Percentiles rank a stretch among this genome's conserved stretches.
Conservation (phyloP, 345 rosid species). For the Syzygium jambos region DNA sequence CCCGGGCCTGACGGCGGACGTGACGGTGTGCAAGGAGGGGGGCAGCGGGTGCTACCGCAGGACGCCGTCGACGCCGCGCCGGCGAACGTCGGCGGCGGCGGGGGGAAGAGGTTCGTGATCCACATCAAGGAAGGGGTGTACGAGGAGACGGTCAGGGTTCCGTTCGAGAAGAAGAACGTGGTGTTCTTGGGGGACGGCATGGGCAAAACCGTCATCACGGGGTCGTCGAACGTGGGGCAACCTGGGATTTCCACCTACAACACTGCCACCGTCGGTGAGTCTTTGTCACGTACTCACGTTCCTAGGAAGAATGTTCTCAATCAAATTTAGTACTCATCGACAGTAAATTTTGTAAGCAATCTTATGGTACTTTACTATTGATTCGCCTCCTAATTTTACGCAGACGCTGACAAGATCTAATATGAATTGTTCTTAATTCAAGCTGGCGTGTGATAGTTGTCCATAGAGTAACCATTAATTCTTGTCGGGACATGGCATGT, state of each 20-base stretch:
- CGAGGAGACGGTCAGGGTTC: conserved; percentile 27
- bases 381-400: neutral
- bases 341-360: neutral
- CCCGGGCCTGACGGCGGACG: conserved; percentile 12
- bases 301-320: neutral
- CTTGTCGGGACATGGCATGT: neutral
- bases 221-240: conserved; percentile 13
- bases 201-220: conserved; percentile 36
- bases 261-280: conserved; percentile 31
- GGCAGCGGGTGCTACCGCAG: conserved; percentile 21
- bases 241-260: conserved; percentile 27
- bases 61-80: conserved; percentile 43
- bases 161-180: conserved; percentile 29
- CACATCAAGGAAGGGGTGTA: conserved; percentile 30
- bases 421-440: neutral
- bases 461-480: neutral
- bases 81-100: neutral
- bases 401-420: neutral
- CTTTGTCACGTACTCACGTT: neutral
- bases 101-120: conserved; percentile 24
- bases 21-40: conserved; percentile 28
- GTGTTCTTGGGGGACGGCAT: conserved; percentile 36
- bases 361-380: neutral
- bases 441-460: neutral
- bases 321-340: neutral